Conservation (phyloP, 768 basidiomycete genomes). For the Pisolithus marmoratus region DNA sequence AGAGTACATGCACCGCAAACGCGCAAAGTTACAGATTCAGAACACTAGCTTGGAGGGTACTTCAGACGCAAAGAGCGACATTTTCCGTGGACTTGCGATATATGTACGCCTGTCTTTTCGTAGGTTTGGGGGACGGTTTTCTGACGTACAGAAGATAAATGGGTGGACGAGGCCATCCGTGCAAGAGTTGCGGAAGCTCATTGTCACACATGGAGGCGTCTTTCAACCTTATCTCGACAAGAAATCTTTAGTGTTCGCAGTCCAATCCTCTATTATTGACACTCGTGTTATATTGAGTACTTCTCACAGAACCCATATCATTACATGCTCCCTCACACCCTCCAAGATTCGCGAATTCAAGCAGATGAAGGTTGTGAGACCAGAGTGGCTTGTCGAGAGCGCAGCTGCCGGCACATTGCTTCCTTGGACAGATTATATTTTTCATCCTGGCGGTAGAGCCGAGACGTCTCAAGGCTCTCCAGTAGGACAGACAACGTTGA, state of each 20-base stretch:
- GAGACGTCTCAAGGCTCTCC: slow-evolving; percentile 45
- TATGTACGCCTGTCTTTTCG: slow-evolving; percentile 53
- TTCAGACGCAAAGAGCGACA: slow-evolving; percentile 30
- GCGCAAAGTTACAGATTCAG: slow-evolving; percentile 85
- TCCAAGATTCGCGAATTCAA: slow-evolving; percentile 86
- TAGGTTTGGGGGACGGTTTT: background rate
- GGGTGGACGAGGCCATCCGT: slow-evolving; percentile 85
- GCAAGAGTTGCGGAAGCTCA: slow-evolving; percentile 74
- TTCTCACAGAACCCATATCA: slow-evolving; percentile 70
- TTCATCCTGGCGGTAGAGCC: slow-evolving; percentile 41
- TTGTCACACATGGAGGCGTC: slow-evolving; percentile 76
- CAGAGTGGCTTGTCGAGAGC: slow-evolving; percentile 86
- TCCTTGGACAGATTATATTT: slow-evolving; percentile 76
- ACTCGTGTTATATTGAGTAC: background rate
- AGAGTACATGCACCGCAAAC: slow-evolving; percentile 87
- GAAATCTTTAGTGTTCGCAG: slow-evolving; percentile 63
- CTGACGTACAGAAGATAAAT: slow-evolving; percentile 56
- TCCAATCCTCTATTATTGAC: slow-evolving; percentile 8
- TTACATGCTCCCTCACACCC: slow-evolving; percentile 87
- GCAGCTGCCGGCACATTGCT: slow-evolving; percentile 59
- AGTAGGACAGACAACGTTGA: slow-evolving; percentile 14
- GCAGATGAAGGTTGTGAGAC: slow-evolving; percentile 83
- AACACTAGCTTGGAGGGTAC: slow-evolving; percentile 39
- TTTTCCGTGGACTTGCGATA: slow-evolving; percentile 73
- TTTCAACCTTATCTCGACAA: slow-evolving; percentile 82